Conservation (phyloP, 108 stramenopile genomes). For the Parietichytrium sp. region DNA sequence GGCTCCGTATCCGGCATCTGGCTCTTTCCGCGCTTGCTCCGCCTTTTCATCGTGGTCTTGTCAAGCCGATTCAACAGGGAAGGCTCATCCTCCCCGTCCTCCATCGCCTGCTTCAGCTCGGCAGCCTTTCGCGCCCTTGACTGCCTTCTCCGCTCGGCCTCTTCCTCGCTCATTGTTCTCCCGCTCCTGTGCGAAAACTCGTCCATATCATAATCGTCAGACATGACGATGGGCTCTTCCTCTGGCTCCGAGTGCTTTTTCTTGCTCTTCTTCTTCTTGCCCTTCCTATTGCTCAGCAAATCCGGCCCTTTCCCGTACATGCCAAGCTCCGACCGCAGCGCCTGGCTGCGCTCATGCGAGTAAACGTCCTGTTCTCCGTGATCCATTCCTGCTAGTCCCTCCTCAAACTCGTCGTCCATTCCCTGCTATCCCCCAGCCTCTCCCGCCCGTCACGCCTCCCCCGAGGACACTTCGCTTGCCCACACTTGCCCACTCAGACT, state of each 20-base stretch:
- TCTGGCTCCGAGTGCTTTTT: not conserved
- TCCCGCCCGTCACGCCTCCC: too few relatives aligned
- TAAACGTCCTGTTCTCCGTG: too few relatives aligned
- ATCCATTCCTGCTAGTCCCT: too few relatives aligned
- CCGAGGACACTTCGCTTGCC: too few relatives aligned
- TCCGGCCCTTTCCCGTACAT: not conserved
- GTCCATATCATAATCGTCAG: not conserved
- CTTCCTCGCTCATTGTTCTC: not conserved
- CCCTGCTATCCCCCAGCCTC: too few relatives aligned
- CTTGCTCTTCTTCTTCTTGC: not conserved
- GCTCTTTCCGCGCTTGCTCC: not conserved
- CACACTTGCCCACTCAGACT: too few relatives aligned
- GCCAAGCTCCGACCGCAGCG: conserved; percentile 16
- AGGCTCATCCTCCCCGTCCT: conserved; percentile 15
- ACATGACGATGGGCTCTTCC: not conserved
- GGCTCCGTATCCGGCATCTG: not conserved
- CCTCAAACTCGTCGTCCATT: too few relatives aligned
- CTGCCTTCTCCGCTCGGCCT: conserved; percentile 1
- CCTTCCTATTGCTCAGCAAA: not conserved
- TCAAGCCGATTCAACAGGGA: not conserved
- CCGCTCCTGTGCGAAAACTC: not conserved
- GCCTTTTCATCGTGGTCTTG: not conserved
- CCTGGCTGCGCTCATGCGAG: too few relatives aligned
- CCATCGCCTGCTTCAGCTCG: not conserved
- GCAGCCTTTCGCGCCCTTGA: not conserved